Conservation (phyloP, 352 stramenopile species). For the Phytophthora citricola region DNA sequence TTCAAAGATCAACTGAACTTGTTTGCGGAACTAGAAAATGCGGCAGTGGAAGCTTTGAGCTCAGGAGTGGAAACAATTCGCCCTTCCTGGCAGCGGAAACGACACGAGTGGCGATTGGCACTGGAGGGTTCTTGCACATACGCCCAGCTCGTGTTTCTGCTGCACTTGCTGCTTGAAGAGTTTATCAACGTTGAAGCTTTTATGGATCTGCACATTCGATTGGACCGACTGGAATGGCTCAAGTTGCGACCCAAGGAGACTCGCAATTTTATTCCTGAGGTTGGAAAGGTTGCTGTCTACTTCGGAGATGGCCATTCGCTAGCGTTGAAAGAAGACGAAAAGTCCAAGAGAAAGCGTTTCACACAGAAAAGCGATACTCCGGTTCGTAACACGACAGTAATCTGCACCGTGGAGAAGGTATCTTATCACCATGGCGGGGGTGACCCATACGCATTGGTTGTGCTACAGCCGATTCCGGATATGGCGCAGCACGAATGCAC, state of each 20-base stretch:
- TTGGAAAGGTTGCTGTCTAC: conserved; percentile 70
- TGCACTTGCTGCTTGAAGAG: conserved; percentile 78
- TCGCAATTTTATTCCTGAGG: conserved; percentile 81
- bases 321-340: conserved; percentile 83
- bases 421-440: conserved; percentile 85
- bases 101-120: conserved; percentile 74
- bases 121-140: conserved; percentile 73
- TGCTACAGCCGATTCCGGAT: conserved; percentile 51
- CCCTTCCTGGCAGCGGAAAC: conserved; percentile 77
- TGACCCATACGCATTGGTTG: conserved; percentile 77
- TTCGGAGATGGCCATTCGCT: conserved; percentile 81
- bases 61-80: conserved; percentile 65
- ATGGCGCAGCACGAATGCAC: conserved; percentile 38
- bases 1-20: conserved; percentile 51
- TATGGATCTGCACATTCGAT: conserved; percentile 72
- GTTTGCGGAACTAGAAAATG: conserved; percentile 68
- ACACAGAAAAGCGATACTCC: conserved; percentile 74
- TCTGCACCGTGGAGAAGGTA: conserved; percentile 69
- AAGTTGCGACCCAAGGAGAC: conserved; percentile 77
- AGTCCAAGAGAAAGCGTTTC: conserved; percentile 79
- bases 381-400: conserved; percentile 50
- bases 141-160: conserved; percentile 72
- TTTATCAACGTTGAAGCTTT: conserved; percentile 85
- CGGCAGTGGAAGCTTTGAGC: conserved; percentile 45
- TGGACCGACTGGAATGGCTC: conserved; percentile 82